A percentile compares a stretch with the other conserved stretches of the same genome.
Evolutionary conservation across 2,329 filamentous ascomycete genomes (phyloP).

Genomic region (Aspergillus sp.): DNA sequence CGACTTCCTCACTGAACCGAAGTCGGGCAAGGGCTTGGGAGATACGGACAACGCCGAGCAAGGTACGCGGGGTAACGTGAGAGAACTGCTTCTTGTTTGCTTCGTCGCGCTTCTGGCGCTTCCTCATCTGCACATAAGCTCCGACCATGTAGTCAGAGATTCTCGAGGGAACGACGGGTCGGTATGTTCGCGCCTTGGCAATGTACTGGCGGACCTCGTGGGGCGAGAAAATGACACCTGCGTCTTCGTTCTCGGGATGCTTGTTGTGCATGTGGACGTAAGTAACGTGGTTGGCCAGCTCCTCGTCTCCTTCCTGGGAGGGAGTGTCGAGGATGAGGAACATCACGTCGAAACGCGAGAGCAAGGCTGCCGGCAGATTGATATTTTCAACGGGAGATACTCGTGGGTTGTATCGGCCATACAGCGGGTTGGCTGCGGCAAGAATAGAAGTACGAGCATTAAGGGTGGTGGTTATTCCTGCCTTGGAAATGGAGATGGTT

Average conservation of each 20-base stretch:
- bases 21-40: slow-evolving; percentile 91
- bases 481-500: slow-evolving; percentile 82
- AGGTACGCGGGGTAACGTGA: slow-evolving; percentile 89
- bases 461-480: slow-evolving; percentile 92
- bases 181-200: slow-evolving; percentile 84
- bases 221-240: slow-evolving; percentile 79
- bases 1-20: slow-evolving; percentile 80
- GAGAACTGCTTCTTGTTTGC: slow-evolving; percentile 88
- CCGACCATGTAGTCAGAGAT: slow-evolving; percentile 97
- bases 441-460: slow-evolving; percentile 96
- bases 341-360: slow-evolving; percentile 95
- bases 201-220: slow-evolving; percentile 96
- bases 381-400: slow-evolving; percentile 98
- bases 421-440: slow-evolving; percentile 93
- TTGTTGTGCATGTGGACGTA: slow-evolving; percentile 96
- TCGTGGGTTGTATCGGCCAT: slow-evolving; percentile 96
- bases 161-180: slow-evolving; percentile 77
- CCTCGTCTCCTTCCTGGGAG: slow-evolving; percentile 82
- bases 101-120: slow-evolving; percentile 88
- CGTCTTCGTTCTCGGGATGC: slow-evolving; percentile 74
- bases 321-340: slow-evolving; percentile 97
- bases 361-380: slow-evolving; percentile 92
- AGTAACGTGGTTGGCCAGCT: slow-evolving; percentile 91
- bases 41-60: slow-evolving; percentile 88
- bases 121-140: slow-evolving; percentile 91